Evolutionary conservation across 139 green algal genomes (phyloP), one percentile per base, ranked within the genome.

Genomic region (Closterium sp.): DNA sequence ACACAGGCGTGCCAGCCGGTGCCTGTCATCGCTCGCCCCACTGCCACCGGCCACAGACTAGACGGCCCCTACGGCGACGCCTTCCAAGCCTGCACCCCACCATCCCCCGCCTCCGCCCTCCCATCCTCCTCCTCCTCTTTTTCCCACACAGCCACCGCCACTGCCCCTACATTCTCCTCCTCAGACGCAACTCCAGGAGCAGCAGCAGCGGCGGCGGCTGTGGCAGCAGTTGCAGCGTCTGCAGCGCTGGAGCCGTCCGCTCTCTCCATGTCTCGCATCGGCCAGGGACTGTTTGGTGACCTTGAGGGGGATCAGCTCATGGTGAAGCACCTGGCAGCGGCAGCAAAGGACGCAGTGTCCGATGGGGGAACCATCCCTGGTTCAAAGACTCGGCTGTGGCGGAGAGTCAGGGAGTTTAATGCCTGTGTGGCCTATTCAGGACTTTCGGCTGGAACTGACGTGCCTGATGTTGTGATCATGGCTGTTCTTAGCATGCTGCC

Each of bases 401-500:
- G 91, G 19, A 31, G 91, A n/a, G 89, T 94, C 32, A 83, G 89
- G 4, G 91, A 94, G 85, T 94, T 94, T 84, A 94, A 94, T 30
- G 91, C 91, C 12, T 86, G 25, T 32, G 88, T 94, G 25, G 34
- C 89, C 8, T 94, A 94, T 34, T 84, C 64, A 34, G 90, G 66
- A 5, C 55, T 93, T 19, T 30, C 64, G 32, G 35, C 33, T 30
- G 86, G 28, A 28, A 88, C 30, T 91, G 88, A 94, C 34, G 91
- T 94, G 23, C 81, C 89, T 7, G 91, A 94, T 31, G 81, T 90
- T 16, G 89, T 55, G 25, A 32, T 94, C 33, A 94, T 89, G 83
- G 91, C 89, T 23, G 76, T 94, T 7, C 91, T 94, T 34, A 94
- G 90, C 81, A 93, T 94, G 91, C 89, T 94, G 81, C 91, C 91